Evolutionary conservation across 106 monocot species (phyloP).

Genomic region (Allium sativum): DNA sequence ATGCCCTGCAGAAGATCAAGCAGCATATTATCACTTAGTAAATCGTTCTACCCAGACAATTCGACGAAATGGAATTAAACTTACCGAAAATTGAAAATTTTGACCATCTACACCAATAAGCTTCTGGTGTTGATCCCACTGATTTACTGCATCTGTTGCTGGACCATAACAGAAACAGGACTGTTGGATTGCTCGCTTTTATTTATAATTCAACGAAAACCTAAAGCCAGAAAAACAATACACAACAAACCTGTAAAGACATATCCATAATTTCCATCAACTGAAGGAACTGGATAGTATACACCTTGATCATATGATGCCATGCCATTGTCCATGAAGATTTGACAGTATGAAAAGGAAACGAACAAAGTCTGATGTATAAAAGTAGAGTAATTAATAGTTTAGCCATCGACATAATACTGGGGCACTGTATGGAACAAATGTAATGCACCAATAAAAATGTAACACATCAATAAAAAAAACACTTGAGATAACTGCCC

Average conservation of each 20-base stretch:
- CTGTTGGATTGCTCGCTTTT: neutral
- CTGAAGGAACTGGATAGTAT: conserved; percentile 42
- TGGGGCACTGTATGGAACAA: too few relatives aligned
- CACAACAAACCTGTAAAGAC: conserved; percentile 41
- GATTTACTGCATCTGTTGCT: conserved; percentile 53
- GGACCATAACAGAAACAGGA: neutral
- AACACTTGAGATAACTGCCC: too few relatives aligned
- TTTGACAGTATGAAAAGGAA: too few relatives aligned
- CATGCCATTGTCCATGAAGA: conserved; percentile 29
- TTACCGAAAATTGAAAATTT: conserved; percentile 41
- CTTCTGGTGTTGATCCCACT: conserved; percentile 48
- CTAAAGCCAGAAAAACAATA: neutral
- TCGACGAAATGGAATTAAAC: neutral
- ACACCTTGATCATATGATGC: conserved; percentile 47
- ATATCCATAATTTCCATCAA: conserved; percentile 45
- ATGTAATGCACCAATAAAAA: too few relatives aligned
- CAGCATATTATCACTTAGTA: neutral
- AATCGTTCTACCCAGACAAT: neutral
- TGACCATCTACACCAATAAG: conserved; percentile 60
- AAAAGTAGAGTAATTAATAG: too few relatives aligned
- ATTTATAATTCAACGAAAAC: neutral
- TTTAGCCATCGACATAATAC: too few relatives aligned
- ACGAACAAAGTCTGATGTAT: too few relatives aligned
- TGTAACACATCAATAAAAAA: too few relatives aligned
- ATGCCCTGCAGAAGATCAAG: conserved; percentile 29